Evolutionary conservation across 192 early-diverging fungal genomes (phyloP), one percentile per base, ranked within the genome.

Genomic region (Backusella morwellensis): DNA sequence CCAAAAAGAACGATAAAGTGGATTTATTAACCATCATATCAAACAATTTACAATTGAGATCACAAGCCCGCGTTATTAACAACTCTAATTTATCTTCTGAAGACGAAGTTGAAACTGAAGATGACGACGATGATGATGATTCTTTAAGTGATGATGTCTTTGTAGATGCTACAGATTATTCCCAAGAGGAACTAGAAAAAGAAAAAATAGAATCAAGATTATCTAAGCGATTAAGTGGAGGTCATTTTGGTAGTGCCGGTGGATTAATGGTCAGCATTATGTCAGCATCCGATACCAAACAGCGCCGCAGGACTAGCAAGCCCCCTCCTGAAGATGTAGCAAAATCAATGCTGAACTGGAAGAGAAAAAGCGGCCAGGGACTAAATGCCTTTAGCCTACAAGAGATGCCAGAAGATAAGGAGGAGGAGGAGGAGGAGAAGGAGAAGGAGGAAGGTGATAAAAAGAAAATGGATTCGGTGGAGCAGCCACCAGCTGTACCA

Each of bases 191-290:
- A 47, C 41, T 79, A 15, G 78, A 83, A 35, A 40, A 73, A 21
- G 78, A 83, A 47, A 52, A 56, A 29, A 67, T 44, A 21, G 78
- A 76, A 35, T 44, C 54, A n/a, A 40, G 67, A 7, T 70, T 84
- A 40, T 75, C 82, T 2, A 84, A 84, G 59, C 52, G 82, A 68
- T 75, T 84, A 9, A 75, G 72, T 32, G 82, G 82, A 6, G 82
- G 82, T 9, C 82, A 84, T 42, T 84, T 47, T 66, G 82, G 82
- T 7, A 80, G 79, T 56, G 82, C 82, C 6, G 82, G 82, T 23
- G 82, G 82, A 66, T 66, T 84, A 15, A 68, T 84, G 35, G 40
- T 76, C 29, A 84, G 82, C 36, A 78, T 77, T 6, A 71, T 72
- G 42, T 40, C 71, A 14, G 66, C 68, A 23, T 32, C 68, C 3